Evolutionary conservation across 2,329 filamentous ascomycete genomes (phyloP), one percentile per base, ranked within the genome.

Genomic region (Ampelomyces quisqualis): DNA sequence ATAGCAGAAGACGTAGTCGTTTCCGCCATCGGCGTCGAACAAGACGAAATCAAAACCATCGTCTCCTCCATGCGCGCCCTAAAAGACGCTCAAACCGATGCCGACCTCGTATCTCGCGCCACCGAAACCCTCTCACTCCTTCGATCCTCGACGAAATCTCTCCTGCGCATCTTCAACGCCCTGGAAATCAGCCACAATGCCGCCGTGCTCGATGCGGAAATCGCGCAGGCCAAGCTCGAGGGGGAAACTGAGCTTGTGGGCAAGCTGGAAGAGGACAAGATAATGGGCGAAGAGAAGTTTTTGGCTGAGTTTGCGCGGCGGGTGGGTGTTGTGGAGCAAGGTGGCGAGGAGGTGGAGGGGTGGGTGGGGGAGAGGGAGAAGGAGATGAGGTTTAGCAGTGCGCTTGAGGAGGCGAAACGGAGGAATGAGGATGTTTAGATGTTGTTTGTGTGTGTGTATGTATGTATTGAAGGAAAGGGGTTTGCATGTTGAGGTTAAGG

Each of bases 341-440:
- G 60, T 35, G 60, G 70, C 15, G 50, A 55, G 27, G 64, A 62
- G 21, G 49, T 62, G 13, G 55, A 57, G 35, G 53, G 47, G 28
- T 47, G 71, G 42, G 38, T 55, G 22, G 49, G 36, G 20, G 70
- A 73, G 38, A 51, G 59, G 9, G 71, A 74, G 45, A 74, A 74
- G 52, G 68, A 75, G 44, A 64, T 70, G 43, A 68, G 76, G 48
- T 56, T 78, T 34, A 72, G 70, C 31, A 72, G 64, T 48, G 77
- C 77, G 21, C 57, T 80, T 38, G 75, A 79, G 45, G 72, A 74
- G 41, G 77, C 77, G 7, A 79, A 79, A 65, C 72, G 67, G 61
- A 69, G 77, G 47, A 79, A 80, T 62, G 74, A 65, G 6, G 51
- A 65, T 46, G 44, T 22, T 7, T 55, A 27, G 17, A 22, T 3